These are phyloP conservation scores for Pseudonitzschia multistriata DNA, from an alignment of 108 stramenopile species.

Conservation along the genomic window DNA sequence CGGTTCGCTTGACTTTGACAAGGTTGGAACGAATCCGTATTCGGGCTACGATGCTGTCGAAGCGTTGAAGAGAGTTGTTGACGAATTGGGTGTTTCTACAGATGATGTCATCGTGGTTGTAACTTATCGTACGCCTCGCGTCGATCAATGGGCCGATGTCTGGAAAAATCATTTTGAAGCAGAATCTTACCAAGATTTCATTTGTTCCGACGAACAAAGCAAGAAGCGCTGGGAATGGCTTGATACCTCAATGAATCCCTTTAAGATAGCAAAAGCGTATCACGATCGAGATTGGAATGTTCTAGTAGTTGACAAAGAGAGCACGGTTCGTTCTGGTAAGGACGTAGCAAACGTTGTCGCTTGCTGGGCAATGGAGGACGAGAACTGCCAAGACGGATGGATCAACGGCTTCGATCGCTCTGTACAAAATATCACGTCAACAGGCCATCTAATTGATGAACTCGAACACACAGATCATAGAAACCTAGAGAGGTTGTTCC, in stretches of 20 bases:
- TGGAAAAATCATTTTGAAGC: slow-evolving; percentile 16
- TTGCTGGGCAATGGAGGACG: slow-evolving; percentile 6
- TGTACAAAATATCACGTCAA: background rate
- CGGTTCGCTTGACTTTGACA: slow-evolving; percentile 20
- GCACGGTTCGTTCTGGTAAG: background rate
- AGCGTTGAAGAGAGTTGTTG: slow-evolving; percentile 13
- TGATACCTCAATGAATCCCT: slow-evolving; percentile 25
- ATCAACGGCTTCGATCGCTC: slow-evolving; percentile 1
- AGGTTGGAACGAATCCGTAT: slow-evolving; percentile 14
- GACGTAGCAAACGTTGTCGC: slow-evolving; percentile 21
- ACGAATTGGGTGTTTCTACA: background rate
- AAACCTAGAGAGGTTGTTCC: background rate
- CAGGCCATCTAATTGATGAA: background rate
- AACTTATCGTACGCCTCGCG: slow-evolving; percentile 22
- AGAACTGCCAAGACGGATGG: slow-evolving; percentile 4
- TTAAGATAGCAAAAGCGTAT: slow-evolving; percentile 18
- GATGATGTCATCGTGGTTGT: slow-evolving; percentile 26
- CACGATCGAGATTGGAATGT: slow-evolving; percentile 19
- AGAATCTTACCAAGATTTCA: slow-evolving; percentile 7
- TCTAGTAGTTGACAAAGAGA: slow-evolving; percentile 7
- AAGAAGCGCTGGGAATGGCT: slow-evolving; percentile 1
- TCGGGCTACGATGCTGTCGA: slow-evolving; percentile 10
- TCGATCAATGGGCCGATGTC: slow-evolving; percentile 24
- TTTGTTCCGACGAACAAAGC: background rate
- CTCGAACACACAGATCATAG: background rate